phyloP scores from a whole-genome alignment of 495 filamentous ascomycete genomes.

The Penicillium bialowiezense region DNA sequence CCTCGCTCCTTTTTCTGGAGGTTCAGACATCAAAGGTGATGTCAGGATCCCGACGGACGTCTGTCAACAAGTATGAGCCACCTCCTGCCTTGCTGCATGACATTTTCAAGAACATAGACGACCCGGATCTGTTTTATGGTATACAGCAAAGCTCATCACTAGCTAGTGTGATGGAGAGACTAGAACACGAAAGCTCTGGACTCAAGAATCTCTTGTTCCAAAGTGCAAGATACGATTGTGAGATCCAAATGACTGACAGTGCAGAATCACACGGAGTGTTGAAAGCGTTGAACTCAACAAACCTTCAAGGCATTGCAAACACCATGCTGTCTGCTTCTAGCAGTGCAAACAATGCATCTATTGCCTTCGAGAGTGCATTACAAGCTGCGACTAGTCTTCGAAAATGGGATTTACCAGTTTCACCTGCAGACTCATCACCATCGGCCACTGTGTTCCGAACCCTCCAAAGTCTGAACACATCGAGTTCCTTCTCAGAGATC shows the following conservation, averaged over 20 bases:
- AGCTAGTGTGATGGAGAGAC: conserved; percentile 68
- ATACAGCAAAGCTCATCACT: conserved; percentile 75
- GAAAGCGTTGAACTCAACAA: conserved; percentile 44
- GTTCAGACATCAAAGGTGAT: conserved; percentile 55
- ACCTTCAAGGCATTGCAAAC: conserved; percentile 47
- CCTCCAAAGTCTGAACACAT: conserved; percentile 75
- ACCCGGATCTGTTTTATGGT: conserved; percentile 96
- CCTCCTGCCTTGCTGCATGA: conserved; percentile 67
- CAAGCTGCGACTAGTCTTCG: conserved; percentile 82
- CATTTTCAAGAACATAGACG: conserved; percentile 88
- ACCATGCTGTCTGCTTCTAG: conserved; percentile 37
- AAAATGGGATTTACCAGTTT: conserved; percentile 87
- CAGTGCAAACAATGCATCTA: conserved; percentile 24
- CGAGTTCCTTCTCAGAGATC: conserved; percentile 50
- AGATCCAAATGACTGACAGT: conserved; percentile 58
- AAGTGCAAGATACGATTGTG: conserved; percentile 86
- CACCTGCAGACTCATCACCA: conserved; percentile 55
- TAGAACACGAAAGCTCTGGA: conserved; percentile 91
- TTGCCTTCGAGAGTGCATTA: conserved; percentile 66
- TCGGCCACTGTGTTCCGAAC: conserved; percentile 71
- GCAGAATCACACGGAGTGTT: conserved; percentile 42
- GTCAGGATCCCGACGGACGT: conserved; percentile 64
- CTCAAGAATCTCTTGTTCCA: conserved; percentile 86
- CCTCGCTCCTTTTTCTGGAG: conserved; percentile 80
- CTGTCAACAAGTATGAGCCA: conserved; percentile 53